Conservation (phyloP, 768 basidiomycete species). For the Tricholoma sp. region DNA sequence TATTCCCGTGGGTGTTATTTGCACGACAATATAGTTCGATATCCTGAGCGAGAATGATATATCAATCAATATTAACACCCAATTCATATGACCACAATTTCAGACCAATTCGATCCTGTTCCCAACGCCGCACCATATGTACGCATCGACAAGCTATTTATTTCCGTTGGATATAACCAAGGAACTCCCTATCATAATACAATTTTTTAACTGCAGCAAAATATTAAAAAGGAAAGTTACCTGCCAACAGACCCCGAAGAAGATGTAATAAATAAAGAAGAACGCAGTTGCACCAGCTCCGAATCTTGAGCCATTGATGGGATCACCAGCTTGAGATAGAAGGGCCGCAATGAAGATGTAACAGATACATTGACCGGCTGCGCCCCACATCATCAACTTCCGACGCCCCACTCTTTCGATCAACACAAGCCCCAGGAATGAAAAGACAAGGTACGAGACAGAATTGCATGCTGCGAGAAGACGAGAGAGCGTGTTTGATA, state of each 20-base stretch:
- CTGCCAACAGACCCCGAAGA: constrained; percentile 52
- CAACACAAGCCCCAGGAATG: constrained; percentile 39
- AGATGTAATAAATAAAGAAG: constrained; percentile 47
- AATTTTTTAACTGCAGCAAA: not conserved
- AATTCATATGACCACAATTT: not conserved
- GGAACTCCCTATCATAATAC: constrained; percentile 33
- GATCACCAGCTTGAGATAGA: constrained; percentile 31
- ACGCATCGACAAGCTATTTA: constrained; percentile 45
- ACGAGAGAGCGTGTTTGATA: constrained; percentile 43
- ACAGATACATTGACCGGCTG: constrained; percentile 43
- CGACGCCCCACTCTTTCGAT: constrained; percentile 46
- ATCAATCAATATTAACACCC: not conserved
- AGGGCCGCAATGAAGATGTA: constrained; percentile 40
- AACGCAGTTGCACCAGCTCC: constrained; percentile 43
- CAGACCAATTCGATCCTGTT: constrained; percentile 43
- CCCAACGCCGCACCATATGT: constrained; percentile 45
- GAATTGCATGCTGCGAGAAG: constrained; percentile 50
- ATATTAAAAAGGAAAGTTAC: constrained; percentile 17
- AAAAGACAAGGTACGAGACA: constrained; percentile 43
- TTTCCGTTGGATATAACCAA: constrained; percentile 48
- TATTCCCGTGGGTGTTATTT: constrained; percentile 44
- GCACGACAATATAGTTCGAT: constrained; percentile 47
- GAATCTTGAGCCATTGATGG: constrained; percentile 27
- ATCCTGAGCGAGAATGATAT: constrained; percentile 26
- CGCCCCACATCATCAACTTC: constrained; percentile 51